A percentile compares a stretch with the other conserved stretches of the same genome.
Evolutionary conservation across 208 protist species (phyloP).

Genomic region (Trypanosomatidae sp.): DNA sequence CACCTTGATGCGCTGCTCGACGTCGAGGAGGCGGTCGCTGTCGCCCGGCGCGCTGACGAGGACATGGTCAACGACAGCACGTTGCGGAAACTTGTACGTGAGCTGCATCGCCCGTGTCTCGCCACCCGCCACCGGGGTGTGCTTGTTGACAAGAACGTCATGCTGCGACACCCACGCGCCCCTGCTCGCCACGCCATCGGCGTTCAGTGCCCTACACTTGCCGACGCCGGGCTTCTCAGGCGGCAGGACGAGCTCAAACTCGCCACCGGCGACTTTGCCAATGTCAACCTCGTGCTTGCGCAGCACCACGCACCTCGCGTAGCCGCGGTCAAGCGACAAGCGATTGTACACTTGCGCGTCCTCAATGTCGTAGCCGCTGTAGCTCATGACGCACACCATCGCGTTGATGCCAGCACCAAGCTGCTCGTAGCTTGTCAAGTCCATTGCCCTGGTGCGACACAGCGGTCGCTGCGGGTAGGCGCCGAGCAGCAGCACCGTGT

Average conservation of each 20-base stretch:
- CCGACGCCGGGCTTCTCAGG: slow-evolving; percentile 33
- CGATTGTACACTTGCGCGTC: slow-evolving; percentile 99
- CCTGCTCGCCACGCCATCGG: slow-evolving; percentile 89
- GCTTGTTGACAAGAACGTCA: slow-evolving; percentile 95
- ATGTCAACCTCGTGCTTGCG: slow-evolving; percentile 84
- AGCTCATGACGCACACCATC: slow-evolving; percentile 99
- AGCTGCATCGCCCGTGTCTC: slow-evolving; percentile 53
- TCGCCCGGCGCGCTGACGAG: slow-evolving; percentile 81
- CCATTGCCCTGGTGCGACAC: slow-evolving; percentile 94
- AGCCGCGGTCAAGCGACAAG: slow-evolving; percentile 93
- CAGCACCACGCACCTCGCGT: slow-evolving; percentile 91
- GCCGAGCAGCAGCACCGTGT: slow-evolving; percentile 97
- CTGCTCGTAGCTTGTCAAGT: slow-evolving; percentile 92
- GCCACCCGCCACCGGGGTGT: slow-evolving; percentile 23
- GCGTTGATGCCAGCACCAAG: slow-evolving; percentile 99
- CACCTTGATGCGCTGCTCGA: slow-evolving; percentile 93
- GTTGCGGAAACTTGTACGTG: slow-evolving; percentile 88
- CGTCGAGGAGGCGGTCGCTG: slow-evolving; percentile 61
- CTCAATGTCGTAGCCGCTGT: slow-evolving; percentile 99
- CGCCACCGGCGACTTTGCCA: slow-evolving; percentile 38
- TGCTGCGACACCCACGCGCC: slow-evolving; percentile 79
- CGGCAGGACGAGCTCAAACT: slow-evolving; percentile 63
- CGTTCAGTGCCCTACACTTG: slow-evolving; percentile 80
- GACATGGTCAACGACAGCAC: slow-evolving; percentile 92
- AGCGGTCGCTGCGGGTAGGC: slow-evolving; percentile 98